Percentiles rank a stretch among this genome's conserved stretches.
Conservation (phyloP, 805 yeast genomes). For the Saccharomycopsis fodiens region DNA sequence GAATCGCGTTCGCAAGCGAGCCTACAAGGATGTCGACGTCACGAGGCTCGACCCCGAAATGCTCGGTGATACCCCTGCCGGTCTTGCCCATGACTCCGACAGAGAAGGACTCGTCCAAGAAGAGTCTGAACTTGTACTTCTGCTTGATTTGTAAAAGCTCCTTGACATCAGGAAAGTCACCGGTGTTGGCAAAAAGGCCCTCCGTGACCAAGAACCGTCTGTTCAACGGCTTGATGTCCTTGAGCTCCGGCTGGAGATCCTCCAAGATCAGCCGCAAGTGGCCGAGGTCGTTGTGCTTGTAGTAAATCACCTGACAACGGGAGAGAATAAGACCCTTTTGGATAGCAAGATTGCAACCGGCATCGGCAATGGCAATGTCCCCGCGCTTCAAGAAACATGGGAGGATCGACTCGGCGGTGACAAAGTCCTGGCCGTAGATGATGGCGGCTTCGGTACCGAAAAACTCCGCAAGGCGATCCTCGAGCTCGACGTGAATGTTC, state of each 20-base stretch:
- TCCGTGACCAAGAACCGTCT: conserved; percentile 90
- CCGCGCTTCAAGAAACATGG: conserved; percentile 96
- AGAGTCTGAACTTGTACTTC: conserved; percentile 76
- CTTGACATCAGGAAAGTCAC: conserved; percentile 70
- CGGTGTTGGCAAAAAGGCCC: conserved; percentile 75
- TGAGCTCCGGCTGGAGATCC: conserved; percentile 52
- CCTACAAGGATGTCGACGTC: conserved; percentile 85
- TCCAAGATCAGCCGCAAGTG: conserved; percentile 65
- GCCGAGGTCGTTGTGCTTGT: conserved; percentile 81
- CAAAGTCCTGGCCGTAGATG: conserved; percentile 87
- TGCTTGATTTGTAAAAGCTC: conserved; percentile 66
- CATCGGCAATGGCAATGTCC: conserved; percentile 83
- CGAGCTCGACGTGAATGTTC: conserved; percentile 78
- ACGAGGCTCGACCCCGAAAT: conserved; percentile 45
- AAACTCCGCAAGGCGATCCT: conserved; percentile 65
- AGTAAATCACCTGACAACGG: conserved; percentile 68
- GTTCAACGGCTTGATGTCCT: conserved; percentile 66
- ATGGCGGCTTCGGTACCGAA: conserved; percentile 74
- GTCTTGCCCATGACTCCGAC: conserved; percentile 78
- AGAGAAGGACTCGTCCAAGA: conserved; percentile 82
- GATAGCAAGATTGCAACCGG: conserved; percentile 62
- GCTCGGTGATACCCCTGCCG: conserved; percentile 84
- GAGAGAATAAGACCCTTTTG: conserved; percentile 86
- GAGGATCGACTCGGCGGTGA: conserved; percentile 78
- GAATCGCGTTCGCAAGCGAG: conserved; percentile 72